Evolutionary conservation across 2,329 filamentous ascomycete species (phyloP), one percentile per base, ranked within the genome.

Genomic region (Neurospora sp.): DNA sequence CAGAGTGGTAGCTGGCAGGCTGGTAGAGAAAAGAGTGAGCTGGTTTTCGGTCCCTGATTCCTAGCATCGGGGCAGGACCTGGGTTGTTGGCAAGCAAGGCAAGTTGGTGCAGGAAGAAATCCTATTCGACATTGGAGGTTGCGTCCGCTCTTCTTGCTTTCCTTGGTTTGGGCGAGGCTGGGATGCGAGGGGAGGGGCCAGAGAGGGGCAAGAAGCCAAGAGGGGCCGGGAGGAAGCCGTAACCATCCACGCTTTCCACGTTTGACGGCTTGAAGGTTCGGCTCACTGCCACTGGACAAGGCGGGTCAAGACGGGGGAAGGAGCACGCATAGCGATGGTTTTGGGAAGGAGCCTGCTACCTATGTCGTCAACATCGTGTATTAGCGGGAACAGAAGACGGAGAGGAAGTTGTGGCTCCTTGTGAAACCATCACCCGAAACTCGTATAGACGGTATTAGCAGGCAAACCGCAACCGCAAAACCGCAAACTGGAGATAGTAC

Each of bases 41-140:
- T 36, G 52, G 28, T 62, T 62, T 62, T 33, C 46, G 23, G 46
- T 57, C 46, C 46, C 46, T 57, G 46, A 57, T 57, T 57, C 23
- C 46, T 33, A 17, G 23, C 46, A 28, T 57, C 46, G 12, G 46
- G 46, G 6, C 52, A 62, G 52, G 52, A 28, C 52, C 12, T 15
- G 28, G 52, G 52, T 33, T 52, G 46, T 57, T 57, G 52, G 52
- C 23, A 62, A 36, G 15, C 37, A 68, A 17, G 67, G 43, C 6
- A 68, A 57, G n/a, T 65, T 68, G 52, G 65, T 19, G 33, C 65
- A 52, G 69, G 66, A 33, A n/a, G 69, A 28, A 65, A 67, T 66
- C 57, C 38, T 52, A 70, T 68, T 70, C 19, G 69, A 68, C 66
- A 43, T n/a, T 67, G 33, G 66, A 62, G 23, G 52, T 33, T 62